A percentile compares a stretch with the other conserved stretches of the same genome.
These are phyloP conservation scores for Kregervanrija fluxuum DNA, from an alignment of 805 yeast species.

Conservation along the genomic window DNA sequence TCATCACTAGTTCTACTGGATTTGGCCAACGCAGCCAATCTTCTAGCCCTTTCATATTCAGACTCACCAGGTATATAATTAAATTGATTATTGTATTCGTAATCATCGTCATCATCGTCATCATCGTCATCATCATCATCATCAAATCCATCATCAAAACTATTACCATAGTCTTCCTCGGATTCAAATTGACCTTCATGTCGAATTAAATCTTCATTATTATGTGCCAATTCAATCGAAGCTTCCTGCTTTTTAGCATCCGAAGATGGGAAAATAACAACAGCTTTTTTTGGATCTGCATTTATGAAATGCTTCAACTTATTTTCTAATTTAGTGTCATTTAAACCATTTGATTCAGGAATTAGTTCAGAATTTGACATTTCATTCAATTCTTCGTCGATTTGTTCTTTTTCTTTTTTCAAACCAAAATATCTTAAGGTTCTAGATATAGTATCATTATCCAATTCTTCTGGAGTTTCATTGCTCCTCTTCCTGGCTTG, in stretches of 20 bases:
- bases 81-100: conserved; percentile 3
- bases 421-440: conserved; percentile 23
- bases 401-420: conserved; percentile 10
- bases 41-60: conserved; percentile 22
- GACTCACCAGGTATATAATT: conserved; percentile 15
- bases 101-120: conserved; percentile 14
- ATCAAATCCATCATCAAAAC: conserved; percentile 19
- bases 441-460: conserved; percentile 7
- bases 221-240: not conserved
- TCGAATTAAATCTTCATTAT: conserved; percentile 2
- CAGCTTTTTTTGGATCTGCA: conserved; percentile 18
- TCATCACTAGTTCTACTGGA: conserved; percentile 29
- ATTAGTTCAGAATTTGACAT: conserved; percentile 14
- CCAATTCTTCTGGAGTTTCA: conserved; percentile 1
- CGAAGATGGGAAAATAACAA: conserved; percentile 10
- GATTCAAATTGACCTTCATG: conserved; percentile 12
- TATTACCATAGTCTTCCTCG: conserved; percentile 11
- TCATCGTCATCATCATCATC: conserved; percentile 17
- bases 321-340: conserved; percentile 17
- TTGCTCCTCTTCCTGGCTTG: conserved; percentile 7
- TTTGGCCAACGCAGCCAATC: conserved; percentile 23
- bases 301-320: conserved; percentile 20
- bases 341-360: conserved; percentile 11
- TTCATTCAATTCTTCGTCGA: conserved; percentile 18
- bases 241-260: not conserved